A percentile compares a stretch with the other conserved stretches of the same genome.
Conservation (phyloP, 1,139 yeast species). For the Kodamaea sp. region DNA sequence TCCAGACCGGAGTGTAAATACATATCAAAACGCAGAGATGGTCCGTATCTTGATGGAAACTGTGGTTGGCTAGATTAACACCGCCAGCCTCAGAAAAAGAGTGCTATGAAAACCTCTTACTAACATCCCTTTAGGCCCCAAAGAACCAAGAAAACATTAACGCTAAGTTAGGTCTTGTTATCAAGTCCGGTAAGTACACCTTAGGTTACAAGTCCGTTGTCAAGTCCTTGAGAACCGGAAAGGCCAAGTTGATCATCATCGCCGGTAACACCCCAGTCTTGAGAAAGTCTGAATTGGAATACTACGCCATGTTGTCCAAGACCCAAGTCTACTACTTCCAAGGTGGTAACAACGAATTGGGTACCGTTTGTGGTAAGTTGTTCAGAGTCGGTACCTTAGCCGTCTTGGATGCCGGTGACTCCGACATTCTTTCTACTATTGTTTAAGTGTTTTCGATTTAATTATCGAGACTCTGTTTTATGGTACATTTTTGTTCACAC, state of each 20-base stretch:
- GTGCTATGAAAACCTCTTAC: slow-evolving; percentile 18
- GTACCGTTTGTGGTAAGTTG: slow-evolving; percentile 99
- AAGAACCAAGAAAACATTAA: slow-evolving; percentile 90
- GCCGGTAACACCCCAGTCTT: slow-evolving; percentile 99
- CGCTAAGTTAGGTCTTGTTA: slow-evolving; percentile 96
- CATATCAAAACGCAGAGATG: slow-evolving; percentile 83
- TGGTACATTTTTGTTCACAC: slow-evolving; percentile 9
- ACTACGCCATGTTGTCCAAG: slow-evolving; percentile 99
- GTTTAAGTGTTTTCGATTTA: slow-evolving; percentile 13
- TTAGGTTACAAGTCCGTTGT: slow-evolving; percentile 99
- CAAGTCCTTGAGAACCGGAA: slow-evolving; percentile 98
- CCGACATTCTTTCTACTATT: slow-evolving; percentile 83
- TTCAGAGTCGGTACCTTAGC: slow-evolving; percentile 99
- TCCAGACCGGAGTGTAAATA: slow-evolving; percentile 89
- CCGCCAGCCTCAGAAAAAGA: too few relatives aligned
- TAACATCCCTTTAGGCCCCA: slow-evolving; percentile 78
- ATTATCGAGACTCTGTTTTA: too few relatives aligned
- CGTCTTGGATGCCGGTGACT: slow-evolving; percentile 98
- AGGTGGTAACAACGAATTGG: slow-evolving; percentile 99
- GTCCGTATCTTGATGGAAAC: slow-evolving; percentile 62
- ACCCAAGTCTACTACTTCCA: slow-evolving; percentile 98
- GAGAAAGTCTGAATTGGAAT: slow-evolving; percentile 99
- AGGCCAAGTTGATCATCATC: slow-evolving; percentile 96
- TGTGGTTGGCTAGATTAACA: too few relatives aligned
- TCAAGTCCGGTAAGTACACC: slow-evolving; percentile 99